A percentile compares a stretch with the other conserved stretches of the same genome.
Conservation (phyloP, 2,329 filamentous ascomycete genomes). For the Fusarium domesticum region DNA sequence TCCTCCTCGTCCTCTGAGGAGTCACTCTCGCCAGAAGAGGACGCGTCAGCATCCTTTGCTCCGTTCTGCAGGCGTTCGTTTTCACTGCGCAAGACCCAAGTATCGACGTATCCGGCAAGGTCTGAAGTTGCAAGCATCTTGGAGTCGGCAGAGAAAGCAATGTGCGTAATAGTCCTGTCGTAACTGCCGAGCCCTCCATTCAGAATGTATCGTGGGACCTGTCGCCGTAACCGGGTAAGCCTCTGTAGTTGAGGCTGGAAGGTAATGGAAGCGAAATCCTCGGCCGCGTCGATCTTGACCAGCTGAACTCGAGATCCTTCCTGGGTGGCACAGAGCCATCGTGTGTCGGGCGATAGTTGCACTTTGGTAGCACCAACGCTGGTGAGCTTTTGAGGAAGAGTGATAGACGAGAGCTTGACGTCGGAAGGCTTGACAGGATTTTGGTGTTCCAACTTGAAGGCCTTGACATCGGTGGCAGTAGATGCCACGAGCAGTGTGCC, state of each 20-base stretch:
- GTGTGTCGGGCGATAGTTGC: constrained; percentile 65
- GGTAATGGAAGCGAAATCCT: constrained; percentile 17
- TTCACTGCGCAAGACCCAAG: constrained; percentile 66
- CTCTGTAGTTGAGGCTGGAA: constrained; percentile 41
- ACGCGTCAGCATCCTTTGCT: constrained; percentile 35
- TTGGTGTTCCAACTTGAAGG: constrained; percentile 65
- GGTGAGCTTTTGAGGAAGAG: constrained; percentile 56
- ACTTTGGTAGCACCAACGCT: constrained; percentile 66
- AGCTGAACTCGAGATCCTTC: constrained; percentile 58
- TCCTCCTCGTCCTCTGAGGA: constrained; percentile 46
- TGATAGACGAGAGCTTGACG: constrained; percentile 68
- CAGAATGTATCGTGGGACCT: constrained; percentile 51
- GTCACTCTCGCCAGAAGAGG: constrained; percentile 39
- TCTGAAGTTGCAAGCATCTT: constrained; percentile 76
- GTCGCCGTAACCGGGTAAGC: constrained; percentile 51
- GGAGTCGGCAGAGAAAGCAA: constrained; percentile 77
- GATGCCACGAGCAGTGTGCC: constrained; percentile 74
- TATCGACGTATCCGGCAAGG: constrained; percentile 80
- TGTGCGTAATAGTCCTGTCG: constrained; percentile 69
- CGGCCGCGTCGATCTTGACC: constrained; percentile 28
- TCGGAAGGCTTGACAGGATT: constrained; percentile 51
- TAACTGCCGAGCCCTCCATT: constrained; percentile 72
- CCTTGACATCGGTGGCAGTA: constrained; percentile 70
- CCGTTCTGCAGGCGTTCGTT: constrained; percentile 30
- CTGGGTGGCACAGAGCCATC: constrained; percentile 66